These are phyloP conservation scores for Penicillium nucicola DNA, from an alignment of 495 filamentous ascomycete species.

Conservation along the genomic window DNA sequence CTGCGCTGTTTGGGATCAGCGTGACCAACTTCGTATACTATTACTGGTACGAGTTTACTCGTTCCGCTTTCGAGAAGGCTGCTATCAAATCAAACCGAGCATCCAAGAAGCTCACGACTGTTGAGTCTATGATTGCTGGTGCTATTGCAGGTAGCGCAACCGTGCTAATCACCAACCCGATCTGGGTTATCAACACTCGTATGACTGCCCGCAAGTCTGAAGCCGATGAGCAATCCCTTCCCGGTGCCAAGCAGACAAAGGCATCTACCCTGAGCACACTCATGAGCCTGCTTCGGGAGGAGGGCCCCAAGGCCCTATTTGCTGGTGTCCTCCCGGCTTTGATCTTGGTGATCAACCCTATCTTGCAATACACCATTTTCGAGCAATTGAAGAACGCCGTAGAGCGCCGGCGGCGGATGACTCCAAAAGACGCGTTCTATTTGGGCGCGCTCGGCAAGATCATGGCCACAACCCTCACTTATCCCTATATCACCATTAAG, in stretches of 20 bases:
- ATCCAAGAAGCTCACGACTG: slow-evolving; percentile 78
- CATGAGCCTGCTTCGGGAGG: slow-evolving; percentile 68
- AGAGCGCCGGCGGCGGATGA: slow-evolving; percentile 66
- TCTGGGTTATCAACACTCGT: slow-evolving; percentile 97
- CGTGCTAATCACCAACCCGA: slow-evolving; percentile 93
- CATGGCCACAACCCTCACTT: slow-evolving; percentile 88
- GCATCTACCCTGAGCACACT: slow-evolving; percentile 78
- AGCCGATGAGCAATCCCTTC: slow-evolving; percentile 50
- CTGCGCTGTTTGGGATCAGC: slow-evolving; percentile 93
- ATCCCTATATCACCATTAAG: slow-evolving; percentile 98
- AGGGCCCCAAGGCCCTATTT: slow-evolving; percentile 82
- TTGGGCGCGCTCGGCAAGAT: slow-evolving; percentile 93
- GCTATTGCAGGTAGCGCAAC: slow-evolving; percentile 94
- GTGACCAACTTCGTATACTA: slow-evolving; percentile 99
- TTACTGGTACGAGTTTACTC: slow-evolving; percentile 99
- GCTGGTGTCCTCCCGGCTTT: slow-evolving; percentile 90
- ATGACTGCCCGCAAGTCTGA: slow-evolving; percentile 84
- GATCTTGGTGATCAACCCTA: slow-evolving; percentile 94
- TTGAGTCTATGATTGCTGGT: slow-evolving; percentile 90
- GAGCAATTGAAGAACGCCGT: slow-evolving; percentile 88
- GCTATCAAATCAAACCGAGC: slow-evolving; percentile 70
- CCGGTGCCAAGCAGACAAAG: slow-evolving; percentile 47
- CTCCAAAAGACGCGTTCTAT: slow-evolving; percentile 82
- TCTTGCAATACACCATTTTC: slow-evolving; percentile 97
- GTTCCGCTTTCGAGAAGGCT: slow-evolving; percentile 81